A percentile compares a stretch with the other conserved stretches of the same genome.
Evolutionary conservation across 2,329 filamentous ascomycete species (phyloP).

Genomic region (Paraphoma chrysanthemicola): DNA sequence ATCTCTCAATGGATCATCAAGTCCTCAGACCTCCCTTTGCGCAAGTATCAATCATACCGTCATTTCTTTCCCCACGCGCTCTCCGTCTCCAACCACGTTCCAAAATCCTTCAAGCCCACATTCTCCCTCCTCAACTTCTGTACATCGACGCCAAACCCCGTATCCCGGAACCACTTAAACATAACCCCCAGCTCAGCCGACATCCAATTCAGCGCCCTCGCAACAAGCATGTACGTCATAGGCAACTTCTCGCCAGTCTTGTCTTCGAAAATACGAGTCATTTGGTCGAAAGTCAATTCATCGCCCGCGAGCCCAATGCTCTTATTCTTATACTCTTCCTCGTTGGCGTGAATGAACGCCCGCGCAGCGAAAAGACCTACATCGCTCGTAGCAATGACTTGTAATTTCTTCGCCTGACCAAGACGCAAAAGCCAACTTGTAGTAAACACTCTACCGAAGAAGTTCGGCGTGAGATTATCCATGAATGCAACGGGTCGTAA

Average conservation of each 20-base stretch:
- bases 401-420: conserved; percentile 35
- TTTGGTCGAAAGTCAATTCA: conserved; percentile 52
- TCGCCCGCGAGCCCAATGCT: conserved; percentile 58
- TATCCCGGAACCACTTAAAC: conserved; percentile 56
- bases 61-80: conserved; percentile 31
- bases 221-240: conserved; percentile 48
- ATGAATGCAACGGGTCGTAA: conserved; percentile 67
- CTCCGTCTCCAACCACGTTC: conserved; percentile 53
- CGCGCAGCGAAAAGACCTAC: conserved; percentile 58
- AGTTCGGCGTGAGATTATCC: conserved; percentile 59
- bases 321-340: conserved; percentile 50
- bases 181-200: conserved; percentile 50
- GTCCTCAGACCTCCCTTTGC: too few relatives aligned
- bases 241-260: conserved; percentile 53
- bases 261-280: conserved; percentile 51
- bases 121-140: conserved; percentile 45
- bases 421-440: conserved; percentile 41
- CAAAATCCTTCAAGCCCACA: conserved; percentile 54
- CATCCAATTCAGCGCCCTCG: conserved; percentile 37
- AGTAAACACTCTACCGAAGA: conserved; percentile 55
- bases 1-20: too few relatives aligned
- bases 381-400: conserved; percentile 47
- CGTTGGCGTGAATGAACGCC: conserved; percentile 48
- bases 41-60: too few relatives aligned
- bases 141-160: conserved; percentile 55